phyloP scores from a whole-genome alignment of 139 green algal genomes.

The Closterium sp. region DNA sequence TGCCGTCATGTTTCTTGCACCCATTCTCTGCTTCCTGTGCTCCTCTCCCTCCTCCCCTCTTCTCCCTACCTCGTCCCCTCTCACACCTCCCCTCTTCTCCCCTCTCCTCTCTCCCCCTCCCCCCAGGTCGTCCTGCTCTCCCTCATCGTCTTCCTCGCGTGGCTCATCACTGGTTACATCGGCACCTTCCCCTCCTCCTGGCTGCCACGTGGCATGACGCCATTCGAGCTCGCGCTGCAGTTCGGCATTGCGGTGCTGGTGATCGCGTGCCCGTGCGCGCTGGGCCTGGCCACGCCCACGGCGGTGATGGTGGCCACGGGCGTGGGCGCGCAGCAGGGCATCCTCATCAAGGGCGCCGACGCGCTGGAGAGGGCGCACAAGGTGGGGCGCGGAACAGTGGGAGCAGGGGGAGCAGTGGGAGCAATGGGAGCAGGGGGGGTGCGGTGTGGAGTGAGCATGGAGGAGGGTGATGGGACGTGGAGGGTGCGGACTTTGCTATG shows the following conservation, averaged over 20 bases:
- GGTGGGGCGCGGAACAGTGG: too few species aligned
- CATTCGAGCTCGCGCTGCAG: constrained; percentile 88
- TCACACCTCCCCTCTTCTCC: background rate
- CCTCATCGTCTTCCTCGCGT: constrained; percentile 71
- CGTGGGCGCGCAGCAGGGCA: constrained; percentile 79
- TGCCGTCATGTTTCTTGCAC: background rate
- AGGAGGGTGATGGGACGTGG: too few species aligned
- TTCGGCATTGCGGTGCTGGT: constrained; percentile 95
- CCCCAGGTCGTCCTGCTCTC: constrained; percentile 78
- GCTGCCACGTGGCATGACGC: constrained; percentile 69
- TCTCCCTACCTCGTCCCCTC: background rate
- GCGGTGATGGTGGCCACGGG: constrained; percentile 96
- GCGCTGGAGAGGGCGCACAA: constrained; percentile 67
- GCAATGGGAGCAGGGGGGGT: too few species aligned
- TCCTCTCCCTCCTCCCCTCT: background rate
- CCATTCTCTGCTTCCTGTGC: too few species aligned
- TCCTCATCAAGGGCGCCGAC: constrained; percentile 93
- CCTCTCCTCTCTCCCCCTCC: background rate
- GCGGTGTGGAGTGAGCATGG: too few species aligned
- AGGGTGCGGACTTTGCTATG: too few species aligned
- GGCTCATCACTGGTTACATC: constrained; percentile 68
- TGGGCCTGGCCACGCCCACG: constrained; percentile 92
- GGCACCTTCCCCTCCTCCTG: constrained; percentile 62
- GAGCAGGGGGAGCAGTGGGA: too few species aligned
- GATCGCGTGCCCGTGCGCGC: constrained; percentile 94